These are phyloP conservation scores for Cerioporus squamosus DNA, from an alignment of 1,284 basidiomycete genomes.

Conservation along the genomic window DNA sequence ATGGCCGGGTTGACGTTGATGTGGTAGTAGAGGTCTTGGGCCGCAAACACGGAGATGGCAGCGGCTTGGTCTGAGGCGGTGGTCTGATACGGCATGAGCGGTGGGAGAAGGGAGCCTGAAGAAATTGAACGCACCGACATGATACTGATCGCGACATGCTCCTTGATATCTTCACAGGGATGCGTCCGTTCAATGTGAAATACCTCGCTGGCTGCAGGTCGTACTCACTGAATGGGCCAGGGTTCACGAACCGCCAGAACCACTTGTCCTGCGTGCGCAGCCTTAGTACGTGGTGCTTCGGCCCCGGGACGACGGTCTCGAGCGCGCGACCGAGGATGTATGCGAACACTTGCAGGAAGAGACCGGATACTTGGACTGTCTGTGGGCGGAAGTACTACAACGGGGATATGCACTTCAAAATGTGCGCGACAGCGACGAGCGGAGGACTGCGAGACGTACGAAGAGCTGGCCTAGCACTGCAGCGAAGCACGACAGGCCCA, in stretches of 20 bases:
- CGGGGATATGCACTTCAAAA: slow-evolving; percentile 8
- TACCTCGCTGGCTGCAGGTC: neutral
- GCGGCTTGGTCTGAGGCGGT: slow-evolving; percentile 18
- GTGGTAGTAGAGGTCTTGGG: slow-evolving; percentile 41
- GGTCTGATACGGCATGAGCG: neutral
- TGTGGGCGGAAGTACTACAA: slow-evolving; percentile 49
- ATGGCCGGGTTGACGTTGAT: slow-evolving; percentile 39
- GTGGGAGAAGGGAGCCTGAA: too few relatives aligned
- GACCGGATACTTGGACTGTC: slow-evolving; percentile 57
- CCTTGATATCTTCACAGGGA: slow-evolving; percentile 51
- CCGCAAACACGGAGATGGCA: slow-evolving; percentile 37
- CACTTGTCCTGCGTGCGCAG: slow-evolving; percentile 43
- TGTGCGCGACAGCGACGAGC: neutral
- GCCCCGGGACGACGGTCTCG: slow-evolving; percentile 53
- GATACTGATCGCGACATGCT: slow-evolving; percentile 63
- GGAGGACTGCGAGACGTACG: slow-evolving; percentile 35
- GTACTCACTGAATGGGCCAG: slow-evolving; percentile 54
- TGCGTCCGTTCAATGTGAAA: neutral
- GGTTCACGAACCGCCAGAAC: slow-evolving; percentile 60
- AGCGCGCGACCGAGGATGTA: slow-evolving; percentile 47
- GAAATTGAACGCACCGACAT: slow-evolving; percentile 38
- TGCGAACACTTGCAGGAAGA: slow-evolving; percentile 58
- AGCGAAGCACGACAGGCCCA: slow-evolving; percentile 56
- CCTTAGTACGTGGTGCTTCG: slow-evolving; percentile 28
- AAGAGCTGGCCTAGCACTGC: slow-evolving; percentile 63